A percentile compares a stretch with the other conserved stretches of the same genome.
Conservation (phyloP, 2,329 filamentous ascomycete genomes). For the Fusarium sp. region DNA sequence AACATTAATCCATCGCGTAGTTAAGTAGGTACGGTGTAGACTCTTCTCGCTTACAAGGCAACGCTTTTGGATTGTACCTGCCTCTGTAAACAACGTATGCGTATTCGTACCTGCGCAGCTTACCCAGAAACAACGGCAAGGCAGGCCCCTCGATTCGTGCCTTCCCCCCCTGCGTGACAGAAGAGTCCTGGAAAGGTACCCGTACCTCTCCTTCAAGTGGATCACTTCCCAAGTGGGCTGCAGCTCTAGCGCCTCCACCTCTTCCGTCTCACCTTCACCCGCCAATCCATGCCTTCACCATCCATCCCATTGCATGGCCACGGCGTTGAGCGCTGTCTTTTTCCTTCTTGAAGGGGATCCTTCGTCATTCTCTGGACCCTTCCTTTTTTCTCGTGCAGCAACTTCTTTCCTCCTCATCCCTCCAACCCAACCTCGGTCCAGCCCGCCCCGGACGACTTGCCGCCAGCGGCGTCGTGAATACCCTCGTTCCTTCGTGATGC, state of each 20-base stretch:
- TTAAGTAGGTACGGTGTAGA: neutral
- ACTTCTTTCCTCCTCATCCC: slow-evolving; percentile 20
- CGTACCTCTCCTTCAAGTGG: neutral
- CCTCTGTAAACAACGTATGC: slow-evolving; percentile 1
- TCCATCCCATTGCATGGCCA: neutral
- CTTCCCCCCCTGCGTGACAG: neutral
- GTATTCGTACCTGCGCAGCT: slow-evolving; percentile 27
- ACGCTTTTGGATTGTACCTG: neutral
- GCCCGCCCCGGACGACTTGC: slow-evolving; percentile 35
- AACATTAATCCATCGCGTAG: neutral
- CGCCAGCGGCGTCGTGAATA: slow-evolving; percentile 44
- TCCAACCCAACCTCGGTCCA: slow-evolving; percentile 16
- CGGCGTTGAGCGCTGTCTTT: neutral
- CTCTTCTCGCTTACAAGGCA: neutral
- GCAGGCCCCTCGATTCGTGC: neutral
- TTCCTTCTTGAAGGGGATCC: slow-evolving; percentile 13
- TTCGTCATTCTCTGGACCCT: slow-evolving; percentile 11
- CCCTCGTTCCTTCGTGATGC: slow-evolving; percentile 43
- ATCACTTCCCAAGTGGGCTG: neutral
- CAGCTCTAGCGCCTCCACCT: neutral
- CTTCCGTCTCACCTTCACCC: neutral
- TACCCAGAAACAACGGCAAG: neutral
- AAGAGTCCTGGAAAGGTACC: neutral
- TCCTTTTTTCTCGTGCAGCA: slow-evolving; percentile 4
- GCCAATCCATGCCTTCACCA: neutral